Evolutionary conservation across 306 rosid species (phyloP).

Genomic region (Ceratonia siliqua): DNA sequence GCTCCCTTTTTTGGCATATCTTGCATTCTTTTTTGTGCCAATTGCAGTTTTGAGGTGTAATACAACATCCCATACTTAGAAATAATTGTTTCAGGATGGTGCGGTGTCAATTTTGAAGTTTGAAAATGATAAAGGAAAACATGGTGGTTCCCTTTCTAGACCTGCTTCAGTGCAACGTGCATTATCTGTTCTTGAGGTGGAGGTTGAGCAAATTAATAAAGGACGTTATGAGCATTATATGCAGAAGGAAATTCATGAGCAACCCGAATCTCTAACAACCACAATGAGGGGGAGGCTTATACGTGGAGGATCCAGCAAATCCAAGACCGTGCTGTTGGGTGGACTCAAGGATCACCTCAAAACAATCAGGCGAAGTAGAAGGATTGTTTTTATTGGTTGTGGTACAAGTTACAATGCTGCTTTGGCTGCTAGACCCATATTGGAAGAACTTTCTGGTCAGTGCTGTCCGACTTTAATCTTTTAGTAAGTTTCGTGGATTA

Average conservation of each 20-base stretch:
- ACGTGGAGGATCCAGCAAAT: slow-evolving; percentile 71
- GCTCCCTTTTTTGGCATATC: slow-evolving; percentile 6
- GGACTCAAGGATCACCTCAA: slow-evolving; percentile 96
- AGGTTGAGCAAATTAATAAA: slow-evolving; percentile 96
- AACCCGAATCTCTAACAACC: slow-evolving; percentile 90
- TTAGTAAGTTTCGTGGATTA: slow-evolving; percentile 21
- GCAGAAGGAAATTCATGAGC: slow-evolving; percentile 99
- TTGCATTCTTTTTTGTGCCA: slow-evolving; percentile 10
- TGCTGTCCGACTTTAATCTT: slow-evolving; percentile 28
- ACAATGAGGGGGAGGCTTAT: slow-evolving; percentile 98
- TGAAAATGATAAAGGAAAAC: slow-evolving; percentile 66
- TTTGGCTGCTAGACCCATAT: slow-evolving; percentile 92
- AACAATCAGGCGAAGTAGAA: slow-evolving; percentile 95
- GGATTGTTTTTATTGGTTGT: slow-evolving; percentile 91
- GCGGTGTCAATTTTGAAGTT: slow-evolving; percentile 79
- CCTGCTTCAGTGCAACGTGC: slow-evolving; percentile 91
- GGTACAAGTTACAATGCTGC: slow-evolving; percentile 99
- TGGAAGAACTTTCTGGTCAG: slow-evolving; percentile 98
- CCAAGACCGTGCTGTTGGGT: slow-evolving; percentile 87
- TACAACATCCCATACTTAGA: not conserved
- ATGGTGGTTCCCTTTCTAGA: slow-evolving; percentile 59
- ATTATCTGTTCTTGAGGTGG: slow-evolving; percentile 93
- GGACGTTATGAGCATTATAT: slow-evolving; percentile 91
- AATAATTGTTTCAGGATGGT: slow-evolving; percentile 76
- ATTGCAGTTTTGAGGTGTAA: slow-evolving; percentile 18